These are phyloP conservation scores for Parasitella parasitica DNA, from an alignment of 371 early-diverging fungal genomes.

Conservation along the genomic window DNA sequence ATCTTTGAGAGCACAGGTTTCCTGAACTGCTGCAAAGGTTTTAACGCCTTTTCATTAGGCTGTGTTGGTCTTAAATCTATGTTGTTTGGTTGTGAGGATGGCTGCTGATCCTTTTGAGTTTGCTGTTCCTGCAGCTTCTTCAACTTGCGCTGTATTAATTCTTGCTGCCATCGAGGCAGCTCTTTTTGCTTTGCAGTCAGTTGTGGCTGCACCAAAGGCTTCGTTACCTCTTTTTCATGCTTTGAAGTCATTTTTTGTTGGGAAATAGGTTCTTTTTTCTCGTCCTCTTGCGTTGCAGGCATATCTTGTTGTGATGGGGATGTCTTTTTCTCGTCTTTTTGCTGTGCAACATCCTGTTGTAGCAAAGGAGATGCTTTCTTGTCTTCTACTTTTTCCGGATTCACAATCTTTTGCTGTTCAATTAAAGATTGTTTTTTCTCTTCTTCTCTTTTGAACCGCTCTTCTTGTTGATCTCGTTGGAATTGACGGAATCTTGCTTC, in stretches of 20 bases:
- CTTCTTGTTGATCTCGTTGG: conserved; percentile 13
- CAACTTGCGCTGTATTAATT: not conserved
- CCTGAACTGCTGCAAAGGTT: not conserved
- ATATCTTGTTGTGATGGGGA: too few species aligned
- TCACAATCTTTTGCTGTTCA: not conserved
- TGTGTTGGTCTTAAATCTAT: not conserved
- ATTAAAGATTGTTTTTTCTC: conserved; percentile 1
- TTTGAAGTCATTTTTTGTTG: too few species aligned
- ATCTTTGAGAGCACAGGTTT: not conserved
- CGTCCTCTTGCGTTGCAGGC: too few species aligned
- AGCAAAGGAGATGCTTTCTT: too few species aligned
- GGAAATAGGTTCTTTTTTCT: too few species aligned
- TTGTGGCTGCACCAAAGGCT: not conserved
- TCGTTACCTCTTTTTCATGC: conserved; percentile 8
- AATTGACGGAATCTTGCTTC: conserved; percentile 23
- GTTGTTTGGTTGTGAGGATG: not conserved
- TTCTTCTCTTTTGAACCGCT: conserved; percentile 10
- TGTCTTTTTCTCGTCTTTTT: too few species aligned
- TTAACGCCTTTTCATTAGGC: not conserved
- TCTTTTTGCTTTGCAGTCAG: not conserved
- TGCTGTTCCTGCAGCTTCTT: not conserved
- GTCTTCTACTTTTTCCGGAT: too few species aligned
- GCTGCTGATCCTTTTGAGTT: not conserved
- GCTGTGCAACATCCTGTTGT: too few species aligned
- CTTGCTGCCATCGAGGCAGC: conserved; percentile 10